A percentile compares a stretch with the other conserved stretches of the same genome.
These are phyloP conservation scores for Ilyonectria mors-panacis DNA, from an alignment of 2,329 filamentous ascomycete species.

Conservation along the genomic window DNA sequence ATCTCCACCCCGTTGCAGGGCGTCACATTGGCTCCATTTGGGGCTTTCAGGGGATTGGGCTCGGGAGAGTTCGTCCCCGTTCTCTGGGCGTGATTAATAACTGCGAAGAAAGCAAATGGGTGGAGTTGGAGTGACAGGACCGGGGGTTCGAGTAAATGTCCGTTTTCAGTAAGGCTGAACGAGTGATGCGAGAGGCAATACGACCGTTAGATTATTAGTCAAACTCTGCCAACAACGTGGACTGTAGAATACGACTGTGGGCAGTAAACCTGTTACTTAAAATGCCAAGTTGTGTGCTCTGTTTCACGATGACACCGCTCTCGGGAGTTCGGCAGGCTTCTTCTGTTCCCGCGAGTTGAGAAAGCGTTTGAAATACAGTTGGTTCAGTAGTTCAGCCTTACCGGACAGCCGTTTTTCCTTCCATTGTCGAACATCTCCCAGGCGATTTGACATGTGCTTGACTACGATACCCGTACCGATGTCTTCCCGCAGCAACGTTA, in stretches of 20 bases:
- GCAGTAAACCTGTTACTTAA: not conserved
- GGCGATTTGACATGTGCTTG: not conserved
- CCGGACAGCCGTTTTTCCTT: not conserved
- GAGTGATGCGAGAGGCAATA: not conserved
- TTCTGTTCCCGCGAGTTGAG: not conserved
- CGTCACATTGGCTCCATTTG: not conserved
- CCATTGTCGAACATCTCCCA: not conserved
- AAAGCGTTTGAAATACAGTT: not conserved
- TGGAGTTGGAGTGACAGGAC: too few species aligned
- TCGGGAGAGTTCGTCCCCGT: slow-evolving; percentile 23
- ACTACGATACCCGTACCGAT: not conserved
- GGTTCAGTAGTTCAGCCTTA: not conserved
- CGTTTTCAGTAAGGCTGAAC: too few species aligned
- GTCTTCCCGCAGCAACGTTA: not conserved
- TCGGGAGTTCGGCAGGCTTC: not conserved
- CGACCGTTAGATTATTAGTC: not conserved
- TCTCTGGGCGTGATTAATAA: slow-evolving; percentile 13
- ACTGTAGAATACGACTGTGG: not conserved
- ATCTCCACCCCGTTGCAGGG: slow-evolving; percentile 21
- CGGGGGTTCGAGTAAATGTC: too few species aligned
- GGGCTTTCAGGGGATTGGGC: slow-evolving; percentile 1
- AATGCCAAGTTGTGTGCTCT: not conserved
- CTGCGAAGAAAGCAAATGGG: not conserved
- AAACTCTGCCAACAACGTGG: not conserved
- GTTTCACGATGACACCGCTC: not conserved